Evolutionary conservation across 2,329 filamentous ascomycete genomes (phyloP).

Genomic region (Cladophialophora psammophila): DNA sequence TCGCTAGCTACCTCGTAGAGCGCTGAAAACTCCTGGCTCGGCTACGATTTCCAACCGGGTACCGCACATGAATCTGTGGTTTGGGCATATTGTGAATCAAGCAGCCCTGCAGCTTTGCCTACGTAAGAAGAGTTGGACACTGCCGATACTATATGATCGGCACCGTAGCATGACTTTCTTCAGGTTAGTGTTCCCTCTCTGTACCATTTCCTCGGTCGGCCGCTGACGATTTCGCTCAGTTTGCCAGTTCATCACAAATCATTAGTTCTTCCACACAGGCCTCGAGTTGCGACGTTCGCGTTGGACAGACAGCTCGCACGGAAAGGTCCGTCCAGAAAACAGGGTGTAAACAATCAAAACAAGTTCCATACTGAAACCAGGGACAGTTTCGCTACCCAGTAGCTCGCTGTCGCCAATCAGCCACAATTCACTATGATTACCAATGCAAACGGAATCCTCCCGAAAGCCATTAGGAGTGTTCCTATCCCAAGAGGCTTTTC

Average conservation of each 20-base stretch:
- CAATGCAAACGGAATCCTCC: background rate
- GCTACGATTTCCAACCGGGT: background rate
- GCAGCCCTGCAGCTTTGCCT: background rate
- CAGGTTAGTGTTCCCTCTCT: background rate
- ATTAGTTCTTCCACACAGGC: background rate
- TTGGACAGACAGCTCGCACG: background rate
- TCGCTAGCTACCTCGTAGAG: background rate
- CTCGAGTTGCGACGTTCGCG: background rate
- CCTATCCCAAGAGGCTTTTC: background rate
- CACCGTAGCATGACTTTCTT: background rate
- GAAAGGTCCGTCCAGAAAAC: background rate
- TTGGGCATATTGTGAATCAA: background rate
- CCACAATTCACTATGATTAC: background rate
- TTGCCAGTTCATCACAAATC: background rate
- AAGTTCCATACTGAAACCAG: background rate
- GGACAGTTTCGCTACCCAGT: background rate
- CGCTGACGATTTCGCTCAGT: background rate
- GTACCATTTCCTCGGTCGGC: background rate
- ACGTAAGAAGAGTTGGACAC: background rate
- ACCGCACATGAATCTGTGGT: background rate
- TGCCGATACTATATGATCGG: slow-evolving; percentile 5
- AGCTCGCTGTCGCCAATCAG: background rate
- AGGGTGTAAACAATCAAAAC: background rate
- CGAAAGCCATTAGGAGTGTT: background rate
- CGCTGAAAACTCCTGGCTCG: background rate